A percentile compares a stretch with the other conserved stretches of the same genome.
Conservation (phyloP, 1,284 basidiomycete species). For the Moniliella sp. region DNA sequence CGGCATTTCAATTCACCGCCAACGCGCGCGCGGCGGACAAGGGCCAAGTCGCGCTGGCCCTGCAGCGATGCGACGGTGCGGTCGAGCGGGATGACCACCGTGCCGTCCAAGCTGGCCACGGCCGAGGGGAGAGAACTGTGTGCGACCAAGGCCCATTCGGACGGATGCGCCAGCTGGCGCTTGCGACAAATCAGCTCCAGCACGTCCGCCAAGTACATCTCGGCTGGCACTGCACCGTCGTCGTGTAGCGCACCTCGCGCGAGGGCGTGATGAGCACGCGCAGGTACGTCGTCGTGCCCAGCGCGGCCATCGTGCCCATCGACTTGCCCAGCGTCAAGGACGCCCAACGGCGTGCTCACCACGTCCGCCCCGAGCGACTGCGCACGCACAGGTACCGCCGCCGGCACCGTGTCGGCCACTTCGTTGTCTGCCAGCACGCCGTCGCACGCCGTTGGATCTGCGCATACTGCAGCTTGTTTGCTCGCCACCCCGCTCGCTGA, state of each 20-base stretch:
- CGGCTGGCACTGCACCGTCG: constrained; percentile 40
- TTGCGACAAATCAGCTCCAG: constrained; percentile 43
- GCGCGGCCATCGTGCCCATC: too few species aligned
- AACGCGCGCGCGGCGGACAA: constrained; percentile 47
- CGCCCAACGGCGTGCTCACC: too few species aligned
- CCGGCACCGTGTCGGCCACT: too few species aligned
- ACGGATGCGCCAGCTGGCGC: constrained; percentile 14
- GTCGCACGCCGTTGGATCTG: too few species aligned
- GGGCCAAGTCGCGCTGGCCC: constrained; percentile 59
- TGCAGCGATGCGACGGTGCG: constrained; percentile 80
- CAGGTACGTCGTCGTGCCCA: constrained; percentile 14
- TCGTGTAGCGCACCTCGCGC: constrained; percentile 21
- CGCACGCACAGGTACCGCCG: too few species aligned
- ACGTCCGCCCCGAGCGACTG: too few species aligned
- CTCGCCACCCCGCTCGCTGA: too few species aligned
- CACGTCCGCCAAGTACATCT: constrained; percentile 93
- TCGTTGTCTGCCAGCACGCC: too few species aligned
- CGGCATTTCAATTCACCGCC: constrained; percentile 14
- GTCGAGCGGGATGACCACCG: constrained; percentile 69
- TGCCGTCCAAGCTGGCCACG: constrained; percentile 7
- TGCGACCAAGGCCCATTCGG: constrained; percentile 25
- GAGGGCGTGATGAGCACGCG: constrained; percentile 23
- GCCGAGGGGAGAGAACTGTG: too few species aligned
- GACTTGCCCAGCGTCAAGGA: too few species aligned
- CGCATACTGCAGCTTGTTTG: too few species aligned